Conservation (phyloP, 1,284 basidiomycete genomes). For the Austroboletus niveus region DNA sequence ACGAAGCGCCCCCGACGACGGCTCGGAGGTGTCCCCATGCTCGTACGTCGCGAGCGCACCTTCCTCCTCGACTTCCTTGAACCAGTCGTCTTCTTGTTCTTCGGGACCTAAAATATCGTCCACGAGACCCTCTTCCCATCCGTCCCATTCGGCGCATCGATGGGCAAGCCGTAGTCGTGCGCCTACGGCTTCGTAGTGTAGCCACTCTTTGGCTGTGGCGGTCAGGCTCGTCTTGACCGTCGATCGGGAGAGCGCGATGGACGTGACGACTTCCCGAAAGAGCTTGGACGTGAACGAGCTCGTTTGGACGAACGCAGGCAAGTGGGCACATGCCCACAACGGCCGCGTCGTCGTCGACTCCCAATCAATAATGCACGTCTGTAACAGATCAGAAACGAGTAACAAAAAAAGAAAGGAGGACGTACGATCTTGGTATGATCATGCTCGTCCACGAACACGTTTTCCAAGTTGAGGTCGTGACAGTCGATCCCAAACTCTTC, state of each 20-base stretch:
- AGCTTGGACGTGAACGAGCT: slow-evolving; percentile 68
- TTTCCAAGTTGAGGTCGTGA: slow-evolving; percentile 77
- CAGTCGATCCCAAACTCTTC: slow-evolving; percentile 74
- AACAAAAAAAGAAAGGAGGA: not conserved
- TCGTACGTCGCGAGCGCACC: not conserved
- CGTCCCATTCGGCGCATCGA: slow-evolving; percentile 79
- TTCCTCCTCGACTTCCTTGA: slow-evolving; percentile 43
- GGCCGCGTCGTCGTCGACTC: slow-evolving; percentile 80
- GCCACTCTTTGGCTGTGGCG: slow-evolving; percentile 62
- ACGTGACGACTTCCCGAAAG: slow-evolving; percentile 60
- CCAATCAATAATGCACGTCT: slow-evolving; percentile 86
- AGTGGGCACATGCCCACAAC: slow-evolving; percentile 77
- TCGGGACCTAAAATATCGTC: slow-evolving; percentile 69
- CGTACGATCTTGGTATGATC: slow-evolving; percentile 69
- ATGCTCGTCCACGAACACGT: slow-evolving; percentile 71
- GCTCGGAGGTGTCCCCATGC: slow-evolving; percentile 11
- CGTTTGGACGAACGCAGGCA: slow-evolving; percentile 73
- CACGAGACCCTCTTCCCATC: slow-evolving; percentile 80
- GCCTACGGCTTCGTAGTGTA: slow-evolving; percentile 64
- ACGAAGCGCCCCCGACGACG: slow-evolving; percentile 15
- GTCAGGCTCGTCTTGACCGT: slow-evolving; percentile 23
- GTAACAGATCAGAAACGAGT: not conserved
- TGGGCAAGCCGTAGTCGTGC: slow-evolving; percentile 68
- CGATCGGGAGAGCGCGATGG: slow-evolving; percentile 29
- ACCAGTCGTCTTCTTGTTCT: slow-evolving; percentile 69